Evolutionary conservation across 768 basidiomycete genomes (phyloP).

Genomic region (Amanita inopinata): DNA sequence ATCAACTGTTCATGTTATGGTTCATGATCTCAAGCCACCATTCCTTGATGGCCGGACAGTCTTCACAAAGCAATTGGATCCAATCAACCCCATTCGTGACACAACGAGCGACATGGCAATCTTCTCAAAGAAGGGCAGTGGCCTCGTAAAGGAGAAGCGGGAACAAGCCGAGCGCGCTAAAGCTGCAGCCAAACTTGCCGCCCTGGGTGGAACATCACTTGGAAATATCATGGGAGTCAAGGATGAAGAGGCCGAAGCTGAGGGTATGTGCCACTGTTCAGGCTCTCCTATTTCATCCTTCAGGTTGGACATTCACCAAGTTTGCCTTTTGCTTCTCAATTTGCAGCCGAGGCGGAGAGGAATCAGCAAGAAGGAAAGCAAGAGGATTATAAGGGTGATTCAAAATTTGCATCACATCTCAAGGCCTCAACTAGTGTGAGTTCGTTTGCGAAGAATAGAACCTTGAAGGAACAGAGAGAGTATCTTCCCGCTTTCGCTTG

Average conservation of each 20-base stretch:
- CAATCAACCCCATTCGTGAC: constrained; percentile 94
- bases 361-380: constrained; percentile 43
- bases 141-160: constrained; percentile 88
- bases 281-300: constrained; percentile 17
- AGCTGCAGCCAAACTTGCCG: constrained; percentile 91
- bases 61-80: constrained; percentile 93
- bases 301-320: constrained; percentile 78
- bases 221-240: constrained; percentile 98
- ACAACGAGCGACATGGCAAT: constrained; percentile 89
- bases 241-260: constrained; percentile 88
- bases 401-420: constrained; percentile 93
- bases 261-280: constrained; percentile 48
- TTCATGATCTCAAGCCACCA: constrained; percentile 94
- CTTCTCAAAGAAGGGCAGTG: constrained; percentile 95
- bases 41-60: constrained; percentile 96
- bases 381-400: constrained; percentile 84
- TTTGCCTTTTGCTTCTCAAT: constrained; percentile 24
- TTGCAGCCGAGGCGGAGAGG: constrained; percentile 46
- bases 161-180: constrained; percentile 95
- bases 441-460: constrained; percentile 70
- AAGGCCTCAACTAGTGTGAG: constrained; percentile 73
- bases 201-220: constrained; percentile 84
- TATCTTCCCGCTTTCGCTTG: constrained; percentile 97
- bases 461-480: constrained; percentile 91
- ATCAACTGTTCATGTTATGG: constrained; percentile 94